Evolutionary conservation across 306 rosid genomes (phyloP), one percentile per base, ranked within the genome.

Genomic region (Glycine soja): DNA sequence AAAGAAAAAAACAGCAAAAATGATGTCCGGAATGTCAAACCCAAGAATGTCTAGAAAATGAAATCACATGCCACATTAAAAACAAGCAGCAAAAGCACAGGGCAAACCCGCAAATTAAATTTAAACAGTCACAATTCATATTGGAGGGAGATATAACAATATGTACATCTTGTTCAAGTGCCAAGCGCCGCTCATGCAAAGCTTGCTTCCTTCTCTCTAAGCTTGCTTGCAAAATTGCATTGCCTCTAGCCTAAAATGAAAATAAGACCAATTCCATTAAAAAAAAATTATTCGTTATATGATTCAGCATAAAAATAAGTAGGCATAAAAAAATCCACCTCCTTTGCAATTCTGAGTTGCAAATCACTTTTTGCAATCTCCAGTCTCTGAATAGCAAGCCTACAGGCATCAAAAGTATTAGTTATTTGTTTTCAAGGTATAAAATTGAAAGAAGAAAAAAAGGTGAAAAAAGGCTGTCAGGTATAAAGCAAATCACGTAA

Each of bases 191-290:
- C 86, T 96, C 99, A 76, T 96, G 99, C 92, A 96, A 85, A 85
- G 99, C 99, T 83, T 96, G 98, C 87, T 96, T 96, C 87, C 98
- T 92, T 92, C 99, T 92, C 84, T 96, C 99, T 83, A 96, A 89
- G 90, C 99, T 93, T 82, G 98, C 99, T 86, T 96, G 99, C 87
- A 96, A 85, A 87, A 93, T 92, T 75, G 97, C 99, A 87, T 96
- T 96, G 87, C 97, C 99, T 87, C 99, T 92, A 68, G 99, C 97
- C 99, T 96, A 76, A 54, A 86, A 79, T 64, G 30, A 70, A 74
- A 62, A 74, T 69, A 81, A 14, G 64, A 45, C 14, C 67, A 67
- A 78, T 72, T 53, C 54, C 73, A 76, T 87, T 76, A 79, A 74
- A 43, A 64, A 64, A 4, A 5, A 66, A 8, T 73, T 48, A 77